Evolutionary conservation across 2,329 filamentous ascomycete genomes (phyloP).

Genomic region (Alternaria angustiovoidea): DNA sequence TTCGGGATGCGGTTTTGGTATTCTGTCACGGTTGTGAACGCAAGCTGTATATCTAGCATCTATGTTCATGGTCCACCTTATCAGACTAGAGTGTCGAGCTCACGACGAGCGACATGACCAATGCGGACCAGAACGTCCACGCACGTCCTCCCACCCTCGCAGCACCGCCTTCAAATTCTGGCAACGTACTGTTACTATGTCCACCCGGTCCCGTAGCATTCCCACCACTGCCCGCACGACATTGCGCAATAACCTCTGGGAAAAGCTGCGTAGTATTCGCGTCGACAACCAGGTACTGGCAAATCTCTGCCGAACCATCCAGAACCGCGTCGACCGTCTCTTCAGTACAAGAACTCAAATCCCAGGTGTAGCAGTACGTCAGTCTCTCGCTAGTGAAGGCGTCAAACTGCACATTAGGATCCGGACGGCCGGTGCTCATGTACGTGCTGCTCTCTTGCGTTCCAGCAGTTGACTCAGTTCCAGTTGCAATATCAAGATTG

Average conservation of each 20-base stretch:
- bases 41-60: neutral
- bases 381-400: conserved; percentile 11
- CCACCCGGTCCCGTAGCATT: conserved; percentile 9
- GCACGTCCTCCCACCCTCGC: neutral
- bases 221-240: conserved; percentile 8
- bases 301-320: conserved; percentile 26
- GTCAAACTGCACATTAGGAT: conserved; percentile 23
- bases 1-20: neutral
- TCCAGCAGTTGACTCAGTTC: conserved; percentile 31
- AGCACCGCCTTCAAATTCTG: conserved; percentile 19
- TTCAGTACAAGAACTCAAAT: conserved; percentile 21
- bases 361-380: conserved; percentile 30
- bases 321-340: conserved; percentile 21
- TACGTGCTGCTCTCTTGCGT: conserved; percentile 15
- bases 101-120: neutral
- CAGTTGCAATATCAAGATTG: conserved; percentile 58
- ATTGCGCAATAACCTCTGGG: conserved; percentile 27
- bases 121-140: neutral
- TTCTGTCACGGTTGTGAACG: neutral
- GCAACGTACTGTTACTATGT: neutral
- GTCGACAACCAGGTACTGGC: conserved; percentile 30
- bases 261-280: conserved; percentile 28
- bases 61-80: rapidly evolving
- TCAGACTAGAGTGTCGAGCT: neutral
- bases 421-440: conserved; percentile 19